A percentile compares a stretch with the other conserved stretches of the same genome.
Evolutionary conservation across 1,139 yeast species (phyloP).

Genomic region (Hansenula anomala): DNA sequence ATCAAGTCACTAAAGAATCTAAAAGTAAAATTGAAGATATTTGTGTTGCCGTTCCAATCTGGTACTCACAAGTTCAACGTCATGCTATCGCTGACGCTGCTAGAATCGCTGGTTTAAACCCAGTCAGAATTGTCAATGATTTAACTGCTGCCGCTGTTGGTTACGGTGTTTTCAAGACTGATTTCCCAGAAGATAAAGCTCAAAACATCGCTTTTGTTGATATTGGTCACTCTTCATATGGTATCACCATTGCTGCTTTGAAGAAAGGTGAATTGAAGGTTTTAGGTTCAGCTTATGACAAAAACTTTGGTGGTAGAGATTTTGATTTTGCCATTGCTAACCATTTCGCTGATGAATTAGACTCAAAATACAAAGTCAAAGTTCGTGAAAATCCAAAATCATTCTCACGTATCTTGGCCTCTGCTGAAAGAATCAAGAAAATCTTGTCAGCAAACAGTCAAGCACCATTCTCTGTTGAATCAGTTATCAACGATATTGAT

Average conservation of each 20-base stretch:
- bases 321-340: conserved; percentile 91
- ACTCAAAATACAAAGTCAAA: conserved; percentile 88
- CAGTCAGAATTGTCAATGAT: conserved; percentile 96
- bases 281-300: conserved; percentile 87
- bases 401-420: conserved; percentile 83
- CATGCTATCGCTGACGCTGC: conserved; percentile 97
- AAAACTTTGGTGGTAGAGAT: conserved; percentile 98
- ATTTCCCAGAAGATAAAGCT: conserved; percentile 89
- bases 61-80: conserved; percentile 97
- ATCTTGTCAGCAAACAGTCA: conserved; percentile 92
- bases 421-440: conserved; percentile 92
- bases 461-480: conserved; percentile 95
- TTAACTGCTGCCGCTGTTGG: conserved; percentile 98
- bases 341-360: conserved; percentile 91
- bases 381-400: conserved; percentile 91
- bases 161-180: conserved; percentile 96
- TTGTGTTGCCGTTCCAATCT: conserved; percentile 91
- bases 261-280: conserved; percentile 96
- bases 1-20: conserved; percentile 75
- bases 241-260: conserved; percentile 85
- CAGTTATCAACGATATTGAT: conserved; percentile 96
- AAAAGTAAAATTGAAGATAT: conserved; percentile 80
- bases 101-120: conserved; percentile 92
- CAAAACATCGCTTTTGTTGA: conserved; percentile 90
- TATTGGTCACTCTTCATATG: conserved; percentile 95